Base-by-base conservation (phyloP, 306 rosid species). In the Vachellia pachyceras region DNA sequence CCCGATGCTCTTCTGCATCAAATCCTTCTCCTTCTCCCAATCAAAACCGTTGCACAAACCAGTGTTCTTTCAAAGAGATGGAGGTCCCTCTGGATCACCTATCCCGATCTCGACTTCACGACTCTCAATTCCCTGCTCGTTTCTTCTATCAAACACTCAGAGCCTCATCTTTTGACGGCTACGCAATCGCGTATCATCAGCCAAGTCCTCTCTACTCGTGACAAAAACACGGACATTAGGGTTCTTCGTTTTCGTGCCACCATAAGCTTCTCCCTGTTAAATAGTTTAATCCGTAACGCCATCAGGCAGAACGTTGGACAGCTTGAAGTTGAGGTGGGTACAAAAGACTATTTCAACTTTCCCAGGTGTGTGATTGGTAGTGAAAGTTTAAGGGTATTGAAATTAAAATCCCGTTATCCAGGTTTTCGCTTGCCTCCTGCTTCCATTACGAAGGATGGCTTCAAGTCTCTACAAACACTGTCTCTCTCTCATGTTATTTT, bases 71-170 rank as follows among this genome's bases (percentile, higher is more conserved):
- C 97, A 0, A 89, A 86, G 70, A 77, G 98, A 7, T 92, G 93
- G 92, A 89, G 83, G 14, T 70, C 75, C 10, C 80, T 94, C 18
- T 94, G 97, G 98, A 82, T 81, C 69, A 85, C 97, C 23, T 84
- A 87, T n/a, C 98, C 98, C 0, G 88, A 94, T 78, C 94, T 92
- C 12, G 97, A 92, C 35, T 94, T 94, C 84, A 86, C 91, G n/a
- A 85, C 88, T 54, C 79, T 81, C n/a, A 41, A 57, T 77, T 84
- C 88, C 7, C 13, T 35, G 20, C 7, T 54, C 42, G 57, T 42
- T 57, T 54, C 81, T 45, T 46, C 82, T 11, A 78, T 54, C 83
- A 75, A 5, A 82, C 68, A 35, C 69, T 10, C 0, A 25, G 73
- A 29, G 20, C 58, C 75, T 70, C 79, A 73, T 10, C 72, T 72